Base-by-base conservation (phyloP, 768 basidiomycete species). In the Suillus fuscotomentosus region DNA sequence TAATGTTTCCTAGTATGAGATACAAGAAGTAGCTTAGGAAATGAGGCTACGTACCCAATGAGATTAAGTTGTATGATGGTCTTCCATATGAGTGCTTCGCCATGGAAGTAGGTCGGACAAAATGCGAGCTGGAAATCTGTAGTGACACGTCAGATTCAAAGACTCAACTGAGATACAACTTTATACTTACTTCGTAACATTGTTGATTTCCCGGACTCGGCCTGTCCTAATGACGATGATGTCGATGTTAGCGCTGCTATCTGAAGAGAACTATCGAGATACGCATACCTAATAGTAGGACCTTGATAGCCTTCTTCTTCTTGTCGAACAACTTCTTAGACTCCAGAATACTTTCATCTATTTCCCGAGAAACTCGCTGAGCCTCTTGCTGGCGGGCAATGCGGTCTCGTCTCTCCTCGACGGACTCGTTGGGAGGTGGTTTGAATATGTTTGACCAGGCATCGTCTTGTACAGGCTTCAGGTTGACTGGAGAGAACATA, bases 91-190 rank as follows among this genome's bases (percentile, higher is more conserved):
- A 78, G 69, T 20, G 84, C 78, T 65, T 91, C 88, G 53, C 70
- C 79, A 51, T 83, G 82, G 63, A 90, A 90, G 62, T 85, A 82
- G 31, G 78, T 80, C 0, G 88, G 89, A 10, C 86, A 83, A 68
- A 89, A 89, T 0, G 84, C 81, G 9, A 91, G 71, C 70, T 89
- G 88, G 67, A 91, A 90, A 69, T 91, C 89, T 91, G 67, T 2
- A 15, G 42, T 15, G 4, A 39, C 11, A 17, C 20, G 22, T 64
- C 5, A 66, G 55, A 2, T 27, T 2, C n/a, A 27, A 8, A 14
- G 1, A 15, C 7, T 47, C 3, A 8, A 41, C 7, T 9, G 2
- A 24, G 6, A 22, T 8, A 6, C 22, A 3, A 34, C 2, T 3
- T 4, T 3, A 11, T 9, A 47, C 53, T 24, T 9, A 74, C 73